Evolutionary conservation across 23 red algal species (phyloP).

Genomic region (Cyanidium caldarium): DNA sequence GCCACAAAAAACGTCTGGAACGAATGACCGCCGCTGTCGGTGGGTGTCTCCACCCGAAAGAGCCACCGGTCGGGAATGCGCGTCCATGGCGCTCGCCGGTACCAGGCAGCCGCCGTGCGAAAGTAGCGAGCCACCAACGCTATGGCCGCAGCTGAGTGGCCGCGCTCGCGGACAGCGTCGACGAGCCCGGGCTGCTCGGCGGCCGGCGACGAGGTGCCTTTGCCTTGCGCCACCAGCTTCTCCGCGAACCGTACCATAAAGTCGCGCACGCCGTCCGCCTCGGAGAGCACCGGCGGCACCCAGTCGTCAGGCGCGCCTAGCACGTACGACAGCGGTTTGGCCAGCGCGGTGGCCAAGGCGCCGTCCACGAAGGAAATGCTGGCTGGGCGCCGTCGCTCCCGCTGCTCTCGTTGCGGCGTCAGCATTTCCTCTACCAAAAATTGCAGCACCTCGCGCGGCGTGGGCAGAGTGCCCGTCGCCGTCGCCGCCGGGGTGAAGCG

Average conservation of each 20-base stretch:
- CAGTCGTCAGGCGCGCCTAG: not conserved
- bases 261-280: constrained; percentile 3
- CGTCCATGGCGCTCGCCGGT: not conserved
- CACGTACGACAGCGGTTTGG: not conserved
- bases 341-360: not conserved
- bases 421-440: not conserved
- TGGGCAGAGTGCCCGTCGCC: not conserved
- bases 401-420: not conserved
- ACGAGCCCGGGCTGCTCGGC: not conserved
- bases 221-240: not conserved
- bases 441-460: not conserved
- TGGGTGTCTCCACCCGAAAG: not conserved
- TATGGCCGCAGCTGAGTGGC: not conserved
- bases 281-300: not conserved
- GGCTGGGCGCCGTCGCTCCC: not conserved
- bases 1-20: not conserved
- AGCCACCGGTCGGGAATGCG: not conserved
- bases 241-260: constrained; percentile 2
- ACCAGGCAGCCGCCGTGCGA: not conserved
- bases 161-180: not conserved
- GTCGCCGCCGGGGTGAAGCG: not conserved
- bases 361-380: not conserved
- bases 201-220: not conserved
- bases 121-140: not conserved
- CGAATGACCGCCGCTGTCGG: not conserved